Base-by-base conservation (phyloP, 2,329 filamentous ascomycete species). In the Fusarium sp. region DNA sequence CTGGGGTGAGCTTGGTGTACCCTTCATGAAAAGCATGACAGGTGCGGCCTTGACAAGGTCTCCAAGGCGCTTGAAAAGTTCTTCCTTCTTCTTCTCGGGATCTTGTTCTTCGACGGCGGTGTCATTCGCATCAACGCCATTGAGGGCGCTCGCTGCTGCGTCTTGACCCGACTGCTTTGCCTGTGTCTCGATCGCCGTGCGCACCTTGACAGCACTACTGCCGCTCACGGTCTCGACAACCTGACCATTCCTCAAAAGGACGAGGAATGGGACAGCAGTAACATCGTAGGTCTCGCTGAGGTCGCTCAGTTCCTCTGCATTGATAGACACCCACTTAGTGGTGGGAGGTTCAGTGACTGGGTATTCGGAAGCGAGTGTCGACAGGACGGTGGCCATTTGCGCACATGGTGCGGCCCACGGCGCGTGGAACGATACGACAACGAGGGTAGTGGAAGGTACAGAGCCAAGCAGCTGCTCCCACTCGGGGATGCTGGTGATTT, bases 21-120 rank as follows among this genome's bases (percentile, higher is more conserved):
- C 95, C 84, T 97, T 97, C 94, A 97, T 97, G 81, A 99, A 99
- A 28, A 99, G 85, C 96, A 99, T 99, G 33, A 99, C 95, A 0
- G 95, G 94, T 33, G 96, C 95, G 7, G 96, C 96, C 83, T 95
- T 97, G 72, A 98, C 95, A 36, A 99, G 86, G 73, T 97, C 92
- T 20, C 82, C 87, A 38, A 99, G 85, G 33, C 95, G 87, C 79
- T 92, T 90, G 80, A 94, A 90, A 55, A 99, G 83, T 71, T 97
- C 94, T 79, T 98, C 93, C 82, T 95, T 95, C 50, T 87, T 86
- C 79, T 90, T 86, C 58, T 82, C 86, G 9, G 83, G 84, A 63
- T 89, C 86, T 56, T 81, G 79, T 39, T 86, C 85, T 78, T 88
- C 83, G 18, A 74, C 76, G 10, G 77, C 72, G 44, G 80, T 78